Evolutionary conservation across 768 basidiomycete species (phyloP), one percentile per base, ranked within the genome.

Genomic region (Agrocybe praecox): DNA sequence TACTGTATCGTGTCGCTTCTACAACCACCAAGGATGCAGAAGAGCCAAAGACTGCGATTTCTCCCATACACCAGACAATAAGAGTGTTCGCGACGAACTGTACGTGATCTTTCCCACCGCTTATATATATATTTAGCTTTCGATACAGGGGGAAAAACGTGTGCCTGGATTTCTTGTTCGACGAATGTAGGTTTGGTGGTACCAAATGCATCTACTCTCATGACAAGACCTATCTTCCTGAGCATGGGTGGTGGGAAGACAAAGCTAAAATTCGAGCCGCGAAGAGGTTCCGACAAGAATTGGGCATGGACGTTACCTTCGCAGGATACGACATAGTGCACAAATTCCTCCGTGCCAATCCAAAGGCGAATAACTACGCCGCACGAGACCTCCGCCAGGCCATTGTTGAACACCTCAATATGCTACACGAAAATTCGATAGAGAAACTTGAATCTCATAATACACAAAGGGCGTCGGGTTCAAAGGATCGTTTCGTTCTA

Each of bases 61-160:
- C 65, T 80, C 76, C 23, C 84, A 86, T 68, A 79, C 80, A 0
- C 83, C 83, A 0, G 80, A 85, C 56, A 53, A 70, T 0, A 75
- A 74, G 58, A 84, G 83, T 58, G 72, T 80, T 22, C 70, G 82
- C 21, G 80, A 86, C 58, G 69, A 74, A 2, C 60, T 81, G 84
- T 84, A 57, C 60, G 80, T 58, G 6, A 23, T n/a, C n/a, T 14
- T 19, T 19, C 57, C 2, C 26, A 34, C 15, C 44, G 6, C 18
- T 9, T 23, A 17, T 17, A 26, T 40, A 15, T 29, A 6, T 46
- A 46, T 12, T 29, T 32, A 17, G 48, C 5, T 17, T 23, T 26
- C 19, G 14, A 21, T 46, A 19, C 29, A 82, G 82, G 0, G 80
- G 80, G 4, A 72, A 73, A 52, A 83, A 83, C 50, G 80, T 83